These are phyloP conservation scores for Closterium sp. DNA, from an alignment of 139 green algal species.

Conservation along the genomic window DNA sequence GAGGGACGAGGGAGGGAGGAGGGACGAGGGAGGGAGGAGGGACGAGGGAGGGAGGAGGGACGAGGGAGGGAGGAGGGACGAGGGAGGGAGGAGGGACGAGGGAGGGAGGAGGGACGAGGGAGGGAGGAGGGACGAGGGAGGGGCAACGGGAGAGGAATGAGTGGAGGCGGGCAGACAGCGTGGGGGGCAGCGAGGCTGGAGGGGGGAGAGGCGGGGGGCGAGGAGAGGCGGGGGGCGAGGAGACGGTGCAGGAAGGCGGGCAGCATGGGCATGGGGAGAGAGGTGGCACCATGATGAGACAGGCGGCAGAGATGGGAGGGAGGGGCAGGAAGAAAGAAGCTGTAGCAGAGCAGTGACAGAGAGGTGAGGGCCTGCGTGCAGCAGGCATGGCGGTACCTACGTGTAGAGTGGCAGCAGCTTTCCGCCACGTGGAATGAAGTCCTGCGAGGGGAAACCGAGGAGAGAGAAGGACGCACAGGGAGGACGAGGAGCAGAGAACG, in stretches of 20 bases:
- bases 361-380: background rate
- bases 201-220: too few species aligned
- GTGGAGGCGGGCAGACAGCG: background rate
- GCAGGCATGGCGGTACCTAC: background rate
- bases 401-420: slow-evolving; percentile 75
- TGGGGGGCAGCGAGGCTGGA: background rate
- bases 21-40: background rate
- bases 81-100: background rate
- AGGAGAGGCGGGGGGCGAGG: background rate
- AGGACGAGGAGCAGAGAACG: background rate
- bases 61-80: slow-evolving; percentile 10
- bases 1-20: background rate
- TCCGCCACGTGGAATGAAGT: slow-evolving; percentile 71
- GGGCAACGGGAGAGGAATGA: slow-evolving; percentile 2
- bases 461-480: background rate
- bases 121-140: too few species aligned
- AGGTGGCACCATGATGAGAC: too few species aligned
- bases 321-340: too few species aligned
- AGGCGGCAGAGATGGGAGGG: too few species aligned
- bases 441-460: slow-evolving; percentile 41
- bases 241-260: background rate
- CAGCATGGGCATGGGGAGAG: background rate
- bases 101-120: too few species aligned
- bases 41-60: background rate
- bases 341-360: background rate